Evolutionary conservation across 1,284 basidiomycete genomes (phyloP), one percentile per base, ranked within the genome.

Genomic region (Violaceomyces palustris): DNA sequence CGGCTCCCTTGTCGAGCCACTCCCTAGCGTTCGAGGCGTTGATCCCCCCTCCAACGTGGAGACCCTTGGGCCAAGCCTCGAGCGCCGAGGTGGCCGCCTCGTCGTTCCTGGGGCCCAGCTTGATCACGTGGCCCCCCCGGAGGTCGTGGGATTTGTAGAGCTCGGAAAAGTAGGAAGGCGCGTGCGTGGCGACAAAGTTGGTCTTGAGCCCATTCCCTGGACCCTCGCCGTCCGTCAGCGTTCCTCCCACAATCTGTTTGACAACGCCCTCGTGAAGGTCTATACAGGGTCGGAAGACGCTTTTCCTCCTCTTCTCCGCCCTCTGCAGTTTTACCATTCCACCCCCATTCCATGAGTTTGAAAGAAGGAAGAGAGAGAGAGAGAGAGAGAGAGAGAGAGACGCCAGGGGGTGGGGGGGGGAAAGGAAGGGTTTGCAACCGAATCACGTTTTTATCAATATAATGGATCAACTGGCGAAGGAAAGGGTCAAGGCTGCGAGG

Each of bases 211-310:
- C 76, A 10, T 41, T 48, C 15, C 79, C 76, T 7, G 84, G 81
- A 12, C 22, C 4, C 21, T 45, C 17, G 19, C 40, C 15, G 39
- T 82, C 75, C 15, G 75, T 62, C 24, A 99, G 79, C 1, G 90
- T 93, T 2, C 91, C 90, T 22, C 94, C 94, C 9, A 99, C 90
- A 50, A 99, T 98, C 77, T 99, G 94, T 75, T 98, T 98, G 45
- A 99, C 94, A 1, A 64, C 54, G 11, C 69, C 69, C 30, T 63
- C 49, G 76, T 98, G 94, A 21, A 99, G 80, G 75, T 98, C 94
- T 66, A 98, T 97, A 74, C 94, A 99, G 10, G 94, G 94, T 43
- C 86, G 81, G 77, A 98, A 98, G 37, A 80, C 35, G 43, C 67
- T 70, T 24, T 42, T 53, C 6, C 54, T 42, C 33, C n/a, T 27